phyloP scores from a whole-genome alignment of 2,329 filamentous ascomycete genomes.

The Rutstroemia sp. region DNA sequence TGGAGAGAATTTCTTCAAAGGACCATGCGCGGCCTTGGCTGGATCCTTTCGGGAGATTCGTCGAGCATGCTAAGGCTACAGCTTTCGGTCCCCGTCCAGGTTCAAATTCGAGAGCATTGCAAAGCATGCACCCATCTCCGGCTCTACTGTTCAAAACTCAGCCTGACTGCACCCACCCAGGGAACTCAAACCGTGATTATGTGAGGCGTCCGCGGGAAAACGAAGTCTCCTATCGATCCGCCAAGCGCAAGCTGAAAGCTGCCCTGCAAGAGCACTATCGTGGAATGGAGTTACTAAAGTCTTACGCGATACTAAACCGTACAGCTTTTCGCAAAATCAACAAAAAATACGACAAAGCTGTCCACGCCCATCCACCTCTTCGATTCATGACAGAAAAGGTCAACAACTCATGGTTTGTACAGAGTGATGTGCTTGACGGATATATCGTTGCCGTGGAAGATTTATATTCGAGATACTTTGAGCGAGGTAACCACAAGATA shows the following conservation, averaged over 20 bases:
- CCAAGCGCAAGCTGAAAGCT: constrained; percentile 85
- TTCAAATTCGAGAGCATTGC: constrained; percentile 52
- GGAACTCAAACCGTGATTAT: constrained; percentile 39
- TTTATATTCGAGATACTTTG: constrained; percentile 90
- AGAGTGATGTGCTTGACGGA: constrained; percentile 74
- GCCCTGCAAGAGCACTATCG: constrained; percentile 92
- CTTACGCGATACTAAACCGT: constrained; percentile 81
- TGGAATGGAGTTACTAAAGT: constrained; percentile 83
- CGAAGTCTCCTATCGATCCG: constrained; percentile 74
- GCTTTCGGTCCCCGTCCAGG: constrained; percentile 43
- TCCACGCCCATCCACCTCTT: constrained; percentile 67
- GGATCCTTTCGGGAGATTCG: constrained; percentile 37
- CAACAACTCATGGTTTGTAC: constrained; percentile 83
- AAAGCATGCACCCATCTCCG: constrained; percentile 37
- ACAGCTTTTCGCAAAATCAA: constrained; percentile 96
- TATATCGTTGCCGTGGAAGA: constrained; percentile 80
- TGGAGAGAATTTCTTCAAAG: constrained; percentile 13
- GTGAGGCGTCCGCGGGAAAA: constrained; percentile 40
- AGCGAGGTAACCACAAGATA: constrained; percentile 86
- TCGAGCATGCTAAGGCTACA: constrained; percentile 35
- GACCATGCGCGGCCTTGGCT: constrained; percentile 36
- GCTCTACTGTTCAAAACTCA: constrained; percentile 36
- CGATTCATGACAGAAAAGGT: constrained; percentile 89
- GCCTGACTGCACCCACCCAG: constrained; percentile 17
- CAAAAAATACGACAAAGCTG: constrained; percentile 95